These are phyloP conservation scores for Biscogniauxia marginata DNA, from an alignment of 2,329 filamentous ascomycete species.

Conservation along the genomic window DNA sequence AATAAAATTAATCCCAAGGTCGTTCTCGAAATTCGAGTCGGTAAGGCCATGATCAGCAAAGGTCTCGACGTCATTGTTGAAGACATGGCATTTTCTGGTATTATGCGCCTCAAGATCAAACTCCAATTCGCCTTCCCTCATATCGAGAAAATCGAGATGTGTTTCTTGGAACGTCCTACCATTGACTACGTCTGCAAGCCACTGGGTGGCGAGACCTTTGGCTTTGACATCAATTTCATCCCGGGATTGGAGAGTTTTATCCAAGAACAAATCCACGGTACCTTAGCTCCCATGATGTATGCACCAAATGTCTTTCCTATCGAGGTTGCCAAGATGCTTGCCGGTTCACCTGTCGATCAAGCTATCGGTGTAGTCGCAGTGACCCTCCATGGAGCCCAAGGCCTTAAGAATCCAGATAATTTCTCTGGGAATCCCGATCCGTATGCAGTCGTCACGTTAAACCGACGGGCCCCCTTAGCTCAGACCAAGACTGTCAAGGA, in stretches of 20 bases:
- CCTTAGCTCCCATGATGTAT: slow-evolving; percentile 96
- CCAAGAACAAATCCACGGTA: slow-evolving; percentile 92
- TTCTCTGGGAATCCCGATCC: slow-evolving; percentile 91
- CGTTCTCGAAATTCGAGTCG: slow-evolving; percentile 89
- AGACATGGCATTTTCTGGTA: slow-evolving; percentile 91
- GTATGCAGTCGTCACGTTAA: slow-evolving; percentile 82
- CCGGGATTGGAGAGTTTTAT: slow-evolving; percentile 93
- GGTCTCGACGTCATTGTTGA: slow-evolving; percentile 96
- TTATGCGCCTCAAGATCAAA: slow-evolving; percentile 98
- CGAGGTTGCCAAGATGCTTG: slow-evolving; percentile 97
- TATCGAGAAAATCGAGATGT: slow-evolving; percentile 91
- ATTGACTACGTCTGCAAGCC: slow-evolving; percentile 99
- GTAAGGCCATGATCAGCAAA: slow-evolving; percentile 96
- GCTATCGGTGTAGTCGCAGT: slow-evolving; percentile 92
- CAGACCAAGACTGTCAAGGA: slow-evolving; percentile 87
- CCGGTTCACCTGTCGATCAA: slow-evolving; percentile 89
- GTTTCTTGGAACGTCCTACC: slow-evolving; percentile 82
- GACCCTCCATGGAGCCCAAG: slow-evolving; percentile 85
- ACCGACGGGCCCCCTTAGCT: slow-evolving; percentile 76
- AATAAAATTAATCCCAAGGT: slow-evolving; percentile 98
- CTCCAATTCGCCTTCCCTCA: slow-evolving; percentile 94
- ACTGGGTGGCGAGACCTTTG: slow-evolving; percentile 89
- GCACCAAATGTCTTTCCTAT: slow-evolving; percentile 96
- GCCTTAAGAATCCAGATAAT: slow-evolving; percentile 92
- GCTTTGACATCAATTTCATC: slow-evolving; percentile 99